A percentile compares a stretch with the other conserved stretches of the same genome.
Evolutionary conservation across 2,329 filamentous ascomycete genomes (phyloP).

Genomic region (Phaeosphaeriaceae sp.): DNA sequence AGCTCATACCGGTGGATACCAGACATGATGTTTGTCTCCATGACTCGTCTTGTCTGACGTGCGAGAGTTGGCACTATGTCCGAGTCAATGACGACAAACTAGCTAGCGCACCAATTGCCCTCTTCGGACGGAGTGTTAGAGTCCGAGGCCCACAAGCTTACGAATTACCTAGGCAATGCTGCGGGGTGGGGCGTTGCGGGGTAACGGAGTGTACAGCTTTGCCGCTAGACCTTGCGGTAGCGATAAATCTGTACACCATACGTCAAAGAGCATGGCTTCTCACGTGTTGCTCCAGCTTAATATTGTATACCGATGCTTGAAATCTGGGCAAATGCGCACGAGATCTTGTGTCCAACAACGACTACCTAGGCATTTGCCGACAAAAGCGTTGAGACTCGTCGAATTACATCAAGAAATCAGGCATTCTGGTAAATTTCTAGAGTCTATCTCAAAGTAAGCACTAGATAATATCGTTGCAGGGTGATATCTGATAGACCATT

Average conservation of each 20-base stretch:
- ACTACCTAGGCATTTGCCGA: neutral
- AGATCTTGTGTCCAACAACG: no score
- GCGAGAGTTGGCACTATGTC: neutral
- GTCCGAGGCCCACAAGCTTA: neutral
- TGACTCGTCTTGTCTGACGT: neutral
- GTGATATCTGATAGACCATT: neutral
- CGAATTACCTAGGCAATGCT: neutral
- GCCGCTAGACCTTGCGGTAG: no score
- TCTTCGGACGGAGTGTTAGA: neutral
- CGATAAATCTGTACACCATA: no score
- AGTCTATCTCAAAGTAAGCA: neutral
- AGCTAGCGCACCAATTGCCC: neutral
- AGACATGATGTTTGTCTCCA: neutral
- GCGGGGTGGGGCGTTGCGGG: neutral
- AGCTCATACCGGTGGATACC: neutral
- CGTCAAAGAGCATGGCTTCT: no score
- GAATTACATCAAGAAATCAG: neutral
- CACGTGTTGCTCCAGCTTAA: no score
- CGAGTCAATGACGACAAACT: neutral
- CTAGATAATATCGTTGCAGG: neutral
- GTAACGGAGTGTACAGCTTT: neutral
- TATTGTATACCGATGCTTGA: no score
- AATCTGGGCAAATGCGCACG: no score
- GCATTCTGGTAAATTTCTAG: neutral
- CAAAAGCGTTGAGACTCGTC: neutral